phyloP scores from a whole-genome alignment of 2,329 filamentous ascomycete genomes.

The Zymoseptoria pseudotritici region DNA sequence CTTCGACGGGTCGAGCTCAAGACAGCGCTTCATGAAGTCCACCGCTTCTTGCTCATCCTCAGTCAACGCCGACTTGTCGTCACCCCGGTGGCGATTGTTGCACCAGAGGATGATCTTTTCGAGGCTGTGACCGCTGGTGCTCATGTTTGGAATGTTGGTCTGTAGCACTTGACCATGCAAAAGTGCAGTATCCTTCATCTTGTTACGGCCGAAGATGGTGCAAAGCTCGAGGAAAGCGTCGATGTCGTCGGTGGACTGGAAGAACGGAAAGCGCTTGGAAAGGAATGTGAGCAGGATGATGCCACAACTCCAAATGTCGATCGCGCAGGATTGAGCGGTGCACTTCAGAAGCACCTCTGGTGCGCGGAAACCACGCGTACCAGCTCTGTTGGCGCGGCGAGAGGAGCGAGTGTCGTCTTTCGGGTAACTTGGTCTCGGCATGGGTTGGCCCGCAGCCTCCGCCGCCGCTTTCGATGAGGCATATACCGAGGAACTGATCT shows the following conservation, averaged over 20 bases:
- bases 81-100: conserved; percentile 60
- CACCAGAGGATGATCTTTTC: conserved; percentile 96
- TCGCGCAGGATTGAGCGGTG: conserved; percentile 82
- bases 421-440: conserved; percentile 59
- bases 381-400: conserved; percentile 84
- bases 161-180: conserved; percentile 90
- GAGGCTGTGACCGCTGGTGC: conserved; percentile 73
- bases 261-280: conserved; percentile 89
- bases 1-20: conserved; percentile 68
- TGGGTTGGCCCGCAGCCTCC: conserved; percentile 19
- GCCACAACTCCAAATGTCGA: conserved; percentile 94
- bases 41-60: conserved; percentile 66
- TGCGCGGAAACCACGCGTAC: conserved; percentile 89
- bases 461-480: conserved; percentile 42
- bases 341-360: conserved; percentile 97
- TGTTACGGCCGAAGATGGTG: conserved; percentile 79
- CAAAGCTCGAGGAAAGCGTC: conserved; percentile 97
- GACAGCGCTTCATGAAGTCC: conserved; percentile 61
- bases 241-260: conserved; percentile 96
- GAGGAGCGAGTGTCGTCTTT: conserved; percentile 85
- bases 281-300: conserved; percentile 96
- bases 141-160: conserved; percentile 85
- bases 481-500: conserved; percentile 51
- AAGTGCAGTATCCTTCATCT: conserved; percentile 75
- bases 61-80: conserved; percentile 47